Evolutionary conservation across 2,329 filamentous ascomycete species (phyloP).

Genomic region (Magnaporthiopsis incrustans): DNA sequence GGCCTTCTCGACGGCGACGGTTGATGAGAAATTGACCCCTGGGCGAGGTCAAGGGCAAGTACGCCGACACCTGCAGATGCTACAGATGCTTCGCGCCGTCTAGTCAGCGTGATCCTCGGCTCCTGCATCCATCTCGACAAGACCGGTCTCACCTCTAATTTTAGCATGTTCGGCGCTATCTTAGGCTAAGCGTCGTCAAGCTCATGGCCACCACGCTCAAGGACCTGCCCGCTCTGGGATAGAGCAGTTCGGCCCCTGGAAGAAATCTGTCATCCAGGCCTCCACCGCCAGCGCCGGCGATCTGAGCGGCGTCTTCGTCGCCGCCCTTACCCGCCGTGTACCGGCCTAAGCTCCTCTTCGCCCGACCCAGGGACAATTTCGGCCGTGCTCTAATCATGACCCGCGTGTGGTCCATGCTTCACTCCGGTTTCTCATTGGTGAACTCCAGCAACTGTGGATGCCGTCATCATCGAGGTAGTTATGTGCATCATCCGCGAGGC

Average conservation of each 20-base stretch:
- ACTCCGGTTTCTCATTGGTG: constrained; percentile 49
- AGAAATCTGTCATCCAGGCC: constrained; percentile 55
- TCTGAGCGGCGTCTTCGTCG: constrained; percentile 48
- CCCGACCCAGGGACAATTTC: constrained; percentile 46
- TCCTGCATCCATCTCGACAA: constrained; percentile 53
- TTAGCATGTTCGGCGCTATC: constrained; percentile 44
- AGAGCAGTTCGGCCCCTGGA: constrained; percentile 45
- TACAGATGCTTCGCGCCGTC: neutral
- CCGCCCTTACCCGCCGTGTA: constrained; percentile 52
- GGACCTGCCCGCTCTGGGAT: constrained; percentile 44
- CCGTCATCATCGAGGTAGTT: constrained; percentile 46
- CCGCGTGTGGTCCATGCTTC: constrained; percentile 55
- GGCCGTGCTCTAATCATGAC: constrained; percentile 51
- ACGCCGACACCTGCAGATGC: neutral
- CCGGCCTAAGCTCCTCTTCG: constrained; percentile 40
- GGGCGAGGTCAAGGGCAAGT: neutral
- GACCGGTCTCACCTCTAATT: constrained; percentile 41
- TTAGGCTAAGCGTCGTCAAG: constrained; percentile 53
- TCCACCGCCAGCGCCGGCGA: constrained; percentile 52
- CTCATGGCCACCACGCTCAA: constrained; percentile 40
- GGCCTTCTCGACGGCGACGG: neutral
- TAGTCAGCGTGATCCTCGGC: constrained; percentile 47
- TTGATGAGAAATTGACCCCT: neutral
- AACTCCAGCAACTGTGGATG: constrained; percentile 40
- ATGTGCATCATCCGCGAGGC: constrained; percentile 37